Evolutionary conservation across 306 rosid species (phyloP), one percentile per base, ranked within the genome.

Genomic region (Prunus fruticosa): DNA sequence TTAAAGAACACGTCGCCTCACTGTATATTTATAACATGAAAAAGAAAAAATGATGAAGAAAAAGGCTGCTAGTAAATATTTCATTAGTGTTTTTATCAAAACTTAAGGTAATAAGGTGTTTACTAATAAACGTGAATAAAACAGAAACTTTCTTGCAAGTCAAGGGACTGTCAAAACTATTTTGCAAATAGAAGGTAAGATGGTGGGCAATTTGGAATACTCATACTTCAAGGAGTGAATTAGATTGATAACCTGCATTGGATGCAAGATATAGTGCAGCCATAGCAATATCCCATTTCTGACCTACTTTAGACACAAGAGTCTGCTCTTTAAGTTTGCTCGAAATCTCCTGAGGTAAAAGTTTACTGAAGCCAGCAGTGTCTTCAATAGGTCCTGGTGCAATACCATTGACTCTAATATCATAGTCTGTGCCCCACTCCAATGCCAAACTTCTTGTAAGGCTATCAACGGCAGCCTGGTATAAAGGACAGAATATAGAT

Each of bases 351-450:
- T 75, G 41, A 75, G 79, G 79, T 38, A 43, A 66, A 27, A 65
- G 79, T 52, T 75, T 75, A 23, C 72, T 52, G 28, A 75, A 75
- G 19, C 65, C 79, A 53, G 72, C 45, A 38, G 79, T 65, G 52
- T 75, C 56, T 16, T 15, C 79, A 53, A 75, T 75, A 34, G 79
- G 72, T 22, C 79, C 79, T 15, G 79, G 79, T 18, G 79, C 79
- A 53, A 76, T 65, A 20, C 79, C 79, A 52, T 76, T 76, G 18
- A 76, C 79, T 65, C 73, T 52, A 23, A 75, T 75, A 75, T 64
- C 78, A 64, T 75, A 64, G 66, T 75, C 78, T 50, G 78, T 75
- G 20, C 78, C 78, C 78, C 78, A 75, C 52, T 75, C 78, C 63
- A 75, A 65, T 54, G 79, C 79, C 65, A 76, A 76, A 56, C 56